phyloP scores from a whole-genome alignment of 2,329 filamentous ascomycete species.

The Sporothrix pseudoabietina region DNA sequence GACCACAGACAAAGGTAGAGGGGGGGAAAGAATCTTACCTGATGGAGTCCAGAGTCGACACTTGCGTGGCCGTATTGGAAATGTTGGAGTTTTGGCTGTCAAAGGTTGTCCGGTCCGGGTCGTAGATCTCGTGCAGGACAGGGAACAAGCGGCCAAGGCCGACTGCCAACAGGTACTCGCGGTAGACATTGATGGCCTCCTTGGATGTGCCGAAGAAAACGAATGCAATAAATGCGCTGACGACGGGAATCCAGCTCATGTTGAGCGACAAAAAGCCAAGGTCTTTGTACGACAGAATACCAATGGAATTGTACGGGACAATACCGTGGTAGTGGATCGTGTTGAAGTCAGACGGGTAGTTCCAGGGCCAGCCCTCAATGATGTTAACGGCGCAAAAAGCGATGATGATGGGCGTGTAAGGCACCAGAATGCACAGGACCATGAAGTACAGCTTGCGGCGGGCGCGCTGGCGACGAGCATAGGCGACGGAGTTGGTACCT shows the following conservation, averaged over 20 bases:
- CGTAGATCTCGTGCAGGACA: slow-evolving; percentile 42
- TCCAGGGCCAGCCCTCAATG: slow-evolving; percentile 38
- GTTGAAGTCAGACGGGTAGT: slow-evolving; percentile 46
- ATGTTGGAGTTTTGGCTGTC: slow-evolving; percentile 17
- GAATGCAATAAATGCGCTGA: slow-evolving; percentile 53
- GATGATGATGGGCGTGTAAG: slow-evolving; percentile 54
- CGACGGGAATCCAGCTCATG: slow-evolving; percentile 52
- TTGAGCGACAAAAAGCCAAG: slow-evolving; percentile 48
- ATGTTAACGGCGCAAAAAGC: slow-evolving; percentile 49
- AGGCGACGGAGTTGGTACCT: slow-evolving; percentile 44
- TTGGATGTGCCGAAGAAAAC: slow-evolving; percentile 59
- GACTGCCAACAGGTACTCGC: slow-evolving; percentile 44
- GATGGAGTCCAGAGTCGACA: slow-evolving; percentile 6
- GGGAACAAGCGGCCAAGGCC: slow-evolving; percentile 52
- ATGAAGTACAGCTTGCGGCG: slow-evolving; percentile 59
- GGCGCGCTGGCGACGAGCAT: slow-evolving; percentile 50
- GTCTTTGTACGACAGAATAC: slow-evolving; percentile 48
- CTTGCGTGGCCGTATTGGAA: slow-evolving; percentile 3
- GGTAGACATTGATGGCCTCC: slow-evolving; percentile 56
- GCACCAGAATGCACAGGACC: slow-evolving; percentile 54
- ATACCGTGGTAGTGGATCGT: slow-evolving; percentile 45
- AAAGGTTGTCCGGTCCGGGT: slow-evolving; percentile 34
- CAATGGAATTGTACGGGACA: slow-evolving; percentile 52
- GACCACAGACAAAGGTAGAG: neutral
- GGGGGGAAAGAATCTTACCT: neutral